A percentile compares a stretch with the other conserved stretches of the same genome.
These are phyloP conservation scores for Debaryomyces fabryi DNA, from an alignment of 1,139 yeast species.

Conservation along the genomic window DNA sequence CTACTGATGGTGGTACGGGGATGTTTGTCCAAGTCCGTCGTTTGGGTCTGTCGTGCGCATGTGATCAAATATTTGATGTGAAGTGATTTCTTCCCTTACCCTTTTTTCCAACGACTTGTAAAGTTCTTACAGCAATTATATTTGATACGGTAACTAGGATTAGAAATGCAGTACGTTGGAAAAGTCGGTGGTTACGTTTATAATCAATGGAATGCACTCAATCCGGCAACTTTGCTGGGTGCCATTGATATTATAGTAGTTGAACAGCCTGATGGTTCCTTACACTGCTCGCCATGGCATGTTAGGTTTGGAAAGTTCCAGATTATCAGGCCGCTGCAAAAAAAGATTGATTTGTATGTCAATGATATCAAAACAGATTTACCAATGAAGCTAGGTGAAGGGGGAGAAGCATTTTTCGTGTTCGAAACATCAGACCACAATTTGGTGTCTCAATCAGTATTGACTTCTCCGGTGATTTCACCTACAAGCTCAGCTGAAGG, in stretches of 20 bases:
- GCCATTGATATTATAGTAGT: constrained; percentile 97
- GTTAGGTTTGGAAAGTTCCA: constrained; percentile 94
- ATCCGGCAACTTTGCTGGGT: constrained; percentile 95
- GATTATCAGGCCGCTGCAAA: constrained; percentile 91
- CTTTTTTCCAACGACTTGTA: not conserved
- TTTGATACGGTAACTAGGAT: not conserved
- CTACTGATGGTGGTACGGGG: not conserved
- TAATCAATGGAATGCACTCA: constrained; percentile 95
- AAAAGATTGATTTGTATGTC: constrained; percentile 85
- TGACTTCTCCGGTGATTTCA: constrained; percentile 91
- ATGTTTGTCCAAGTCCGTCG: not conserved
- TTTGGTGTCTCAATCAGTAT: constrained; percentile 69
- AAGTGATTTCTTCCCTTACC: constrained; percentile 1
- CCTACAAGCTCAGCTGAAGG: constrained; percentile 71
- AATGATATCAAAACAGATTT: constrained; percentile 80
- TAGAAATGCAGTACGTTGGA: constrained; percentile 89
- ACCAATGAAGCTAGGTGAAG: constrained; percentile 96
- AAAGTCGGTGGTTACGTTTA: constrained; percentile 93
- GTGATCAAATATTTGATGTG: not conserved
- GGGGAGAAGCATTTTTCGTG: constrained; percentile 97
- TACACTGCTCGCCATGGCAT: constrained; percentile 95
- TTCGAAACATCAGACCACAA: constrained; percentile 74
- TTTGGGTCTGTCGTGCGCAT: not conserved
- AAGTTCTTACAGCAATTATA: not conserved
- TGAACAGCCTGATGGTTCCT: constrained; percentile 82